Conservation (phyloP, 1,139 yeast species). For the Nakaseomyces uthaithaninus region DNA sequence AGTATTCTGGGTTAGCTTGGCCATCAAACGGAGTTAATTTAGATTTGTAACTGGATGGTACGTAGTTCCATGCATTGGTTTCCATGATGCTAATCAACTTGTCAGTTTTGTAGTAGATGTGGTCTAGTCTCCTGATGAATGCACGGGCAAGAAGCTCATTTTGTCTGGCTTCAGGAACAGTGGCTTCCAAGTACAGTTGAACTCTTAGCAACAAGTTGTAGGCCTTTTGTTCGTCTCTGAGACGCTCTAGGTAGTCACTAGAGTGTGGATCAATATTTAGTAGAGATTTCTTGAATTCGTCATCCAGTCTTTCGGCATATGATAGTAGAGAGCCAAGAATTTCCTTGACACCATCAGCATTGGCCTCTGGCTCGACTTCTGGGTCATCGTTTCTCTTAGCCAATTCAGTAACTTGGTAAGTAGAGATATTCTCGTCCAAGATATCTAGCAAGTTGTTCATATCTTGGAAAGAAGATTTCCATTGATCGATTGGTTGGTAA, state of each 20-base stretch:
- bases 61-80: conserved; percentile 55
- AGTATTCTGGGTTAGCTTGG: conserved; percentile 33
- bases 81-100: conserved; percentile 66
- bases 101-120: conserved; percentile 84
- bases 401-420: conserved; percentile 67
- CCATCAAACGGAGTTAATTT: conserved; percentile 26
- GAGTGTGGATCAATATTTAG: conserved; percentile 93
- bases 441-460: conserved; percentile 54
- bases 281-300: conserved; percentile 82
- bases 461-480: conserved; percentile 67
- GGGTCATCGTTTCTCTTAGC: conserved; percentile 74
- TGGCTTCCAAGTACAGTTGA: conserved; percentile 73
- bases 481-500: conserved; percentile 72
- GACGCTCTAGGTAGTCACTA: conserved; percentile 82
- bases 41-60: conserved; percentile 32
- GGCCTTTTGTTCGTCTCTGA: conserved; percentile 75
- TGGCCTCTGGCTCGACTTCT: conserved; percentile 66
- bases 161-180: conserved; percentile 43
- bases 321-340: conserved; percentile 82
- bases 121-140: conserved; percentile 80
- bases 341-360: conserved; percentile 57
- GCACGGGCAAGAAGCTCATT: conserved; percentile 68
- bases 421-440: conserved; percentile 50
- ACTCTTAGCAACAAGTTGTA: conserved; percentile 74
- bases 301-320: conserved; percentile 87